Evolutionary conservation across 768 basidiomycete species (phyloP).

Genomic region (Kwoniella dendrophila): DNA sequence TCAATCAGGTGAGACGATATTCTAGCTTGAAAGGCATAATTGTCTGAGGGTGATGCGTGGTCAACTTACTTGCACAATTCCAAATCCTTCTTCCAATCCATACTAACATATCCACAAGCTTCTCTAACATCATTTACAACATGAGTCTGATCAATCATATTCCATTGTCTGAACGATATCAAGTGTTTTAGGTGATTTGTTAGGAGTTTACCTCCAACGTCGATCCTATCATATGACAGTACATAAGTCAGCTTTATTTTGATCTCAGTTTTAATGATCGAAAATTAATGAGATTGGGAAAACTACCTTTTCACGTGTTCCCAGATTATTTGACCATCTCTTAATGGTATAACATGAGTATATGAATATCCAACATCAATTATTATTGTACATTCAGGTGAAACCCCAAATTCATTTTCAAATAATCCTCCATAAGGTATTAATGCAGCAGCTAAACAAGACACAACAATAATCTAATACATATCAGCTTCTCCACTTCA

Average conservation of each 20-base stretch:
- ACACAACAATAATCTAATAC: no score
- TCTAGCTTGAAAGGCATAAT: not conserved
- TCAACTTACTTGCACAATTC: slow-evolving; percentile 73
- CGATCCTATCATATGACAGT: slow-evolving; percentile 64
- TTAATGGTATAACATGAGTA: slow-evolving; percentile 84
- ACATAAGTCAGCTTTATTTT: not conserved
- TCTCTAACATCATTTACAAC: slow-evolving; percentile 94
- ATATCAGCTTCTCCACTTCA: slow-evolving; percentile 1
- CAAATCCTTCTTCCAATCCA: slow-evolving; percentile 68
- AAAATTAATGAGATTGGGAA: slow-evolving; percentile 6
- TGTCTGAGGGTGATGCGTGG: not conserved
- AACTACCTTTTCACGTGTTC: slow-evolving; percentile 74
- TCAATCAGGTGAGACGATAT: no score
- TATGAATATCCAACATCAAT: slow-evolving; percentile 93
- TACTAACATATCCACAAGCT: slow-evolving; percentile 81
- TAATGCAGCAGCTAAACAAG: slow-evolving; percentile 69
- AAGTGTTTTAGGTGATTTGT: slow-evolving; percentile 95
- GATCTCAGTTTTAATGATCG: not conserved
- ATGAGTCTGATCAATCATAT: slow-evolving; percentile 96
- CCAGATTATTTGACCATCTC: slow-evolving; percentile 75
- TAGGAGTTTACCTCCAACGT: slow-evolving; percentile 90
- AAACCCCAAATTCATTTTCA: slow-evolving; percentile 54
- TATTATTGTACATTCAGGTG: slow-evolving; percentile 76
- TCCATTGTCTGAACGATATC: slow-evolving; percentile 93
- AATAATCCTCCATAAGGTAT: slow-evolving; percentile 77